Conservation (phyloP, 2,329 filamentous ascomycete genomes). For the Iodosphaeria phyllophila region DNA sequence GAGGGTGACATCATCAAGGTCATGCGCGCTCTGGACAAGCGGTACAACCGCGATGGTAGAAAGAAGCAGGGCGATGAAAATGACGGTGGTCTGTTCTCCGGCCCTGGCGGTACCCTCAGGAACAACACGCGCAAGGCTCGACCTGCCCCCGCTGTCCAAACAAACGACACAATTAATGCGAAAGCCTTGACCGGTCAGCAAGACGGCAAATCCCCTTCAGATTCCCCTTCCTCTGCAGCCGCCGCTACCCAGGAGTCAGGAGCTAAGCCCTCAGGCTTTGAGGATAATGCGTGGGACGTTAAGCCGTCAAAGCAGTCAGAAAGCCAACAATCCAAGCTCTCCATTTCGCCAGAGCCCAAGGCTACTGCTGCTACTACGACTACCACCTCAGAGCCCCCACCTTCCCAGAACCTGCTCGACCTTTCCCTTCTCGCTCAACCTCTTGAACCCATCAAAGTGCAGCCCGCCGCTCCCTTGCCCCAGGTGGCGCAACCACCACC, state of each 20-base stretch:
- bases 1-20: slow-evolving; percentile 95
- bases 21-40: slow-evolving; percentile 72
- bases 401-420: slow-evolving; percentile 27
- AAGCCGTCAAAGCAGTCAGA: slow-evolving; percentile 53
- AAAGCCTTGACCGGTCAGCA: slow-evolving; percentile 59
- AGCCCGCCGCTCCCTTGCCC: slow-evolving; percentile 14
- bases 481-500: slow-evolving; percentile 14
- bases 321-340: slow-evolving; percentile 22
- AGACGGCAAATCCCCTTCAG: slow-evolving; percentile 20
- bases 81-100: slow-evolving; percentile 63
- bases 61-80: slow-evolving; percentile 29
- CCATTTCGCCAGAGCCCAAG: slow-evolving; percentile 41
- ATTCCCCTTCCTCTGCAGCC: slow-evolving; percentile 16
- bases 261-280: too few species aligned
- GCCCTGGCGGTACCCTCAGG: slow-evolving; percentile 71
- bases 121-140: slow-evolving; percentile 92
- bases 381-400: slow-evolving; percentile 11
- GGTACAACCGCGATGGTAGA: slow-evolving; percentile 48
- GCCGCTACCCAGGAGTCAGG: slow-evolving; percentile 17
- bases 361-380: slow-evolving; percentile 12
- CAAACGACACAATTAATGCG: slow-evolving; percentile 73
- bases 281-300: slow-evolving; percentile 94
- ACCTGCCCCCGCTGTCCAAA: slow-evolving; percentile 70
- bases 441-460: slow-evolving; percentile 28
- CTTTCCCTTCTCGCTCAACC: slow-evolving; percentile 33